Percentiles rank a stretch among this genome's conserved stretches.
Conservation (phyloP, 2,329 filamentous ascomycete species). For the Colletotrichum musicola region DNA sequence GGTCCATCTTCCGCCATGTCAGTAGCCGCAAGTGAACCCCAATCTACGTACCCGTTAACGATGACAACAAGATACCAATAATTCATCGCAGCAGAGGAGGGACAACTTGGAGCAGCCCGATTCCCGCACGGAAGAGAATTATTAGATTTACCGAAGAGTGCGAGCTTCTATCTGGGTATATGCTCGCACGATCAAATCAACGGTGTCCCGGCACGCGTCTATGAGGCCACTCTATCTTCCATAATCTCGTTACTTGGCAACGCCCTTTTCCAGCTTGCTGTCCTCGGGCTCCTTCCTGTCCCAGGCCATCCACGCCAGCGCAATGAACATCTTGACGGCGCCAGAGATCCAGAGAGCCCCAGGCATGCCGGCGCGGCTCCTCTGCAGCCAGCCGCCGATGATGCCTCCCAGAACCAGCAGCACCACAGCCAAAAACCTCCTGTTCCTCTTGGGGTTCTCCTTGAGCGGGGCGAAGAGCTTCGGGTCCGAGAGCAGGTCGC, state of each 20-base stretch:
- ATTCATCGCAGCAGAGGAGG: not conserved
- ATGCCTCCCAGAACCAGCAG: constrained; percentile 62
- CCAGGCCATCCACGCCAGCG: constrained; percentile 52
- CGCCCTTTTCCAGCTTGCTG: constrained; percentile 34
- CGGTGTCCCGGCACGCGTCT: not conserved
- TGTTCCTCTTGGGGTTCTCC: constrained; percentile 63
- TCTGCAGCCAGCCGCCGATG: constrained; percentile 61
- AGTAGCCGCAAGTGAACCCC: no score
- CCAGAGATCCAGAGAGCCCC: constrained; percentile 60
- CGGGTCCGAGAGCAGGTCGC: constrained; percentile 65
- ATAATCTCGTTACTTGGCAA: not conserved
- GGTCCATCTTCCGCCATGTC: no score
- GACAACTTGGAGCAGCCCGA: not conserved
- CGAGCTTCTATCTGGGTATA: constrained; percentile 12
- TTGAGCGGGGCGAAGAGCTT: constrained; percentile 54
- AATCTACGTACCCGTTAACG: no score
- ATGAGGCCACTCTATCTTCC: not conserved
- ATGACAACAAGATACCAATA: no score
- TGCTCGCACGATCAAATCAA: not conserved
- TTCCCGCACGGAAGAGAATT: not conserved
- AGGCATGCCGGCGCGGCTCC: constrained; percentile 54
- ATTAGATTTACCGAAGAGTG: not conserved
- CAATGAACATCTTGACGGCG: constrained; percentile 58
- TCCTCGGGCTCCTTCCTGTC: constrained; percentile 40
- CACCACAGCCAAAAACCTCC: constrained; percentile 59